Evolutionary conservation across 31 red algal species (phyloP).

Genomic region (Asparagopsis taxiformis): DNA sequence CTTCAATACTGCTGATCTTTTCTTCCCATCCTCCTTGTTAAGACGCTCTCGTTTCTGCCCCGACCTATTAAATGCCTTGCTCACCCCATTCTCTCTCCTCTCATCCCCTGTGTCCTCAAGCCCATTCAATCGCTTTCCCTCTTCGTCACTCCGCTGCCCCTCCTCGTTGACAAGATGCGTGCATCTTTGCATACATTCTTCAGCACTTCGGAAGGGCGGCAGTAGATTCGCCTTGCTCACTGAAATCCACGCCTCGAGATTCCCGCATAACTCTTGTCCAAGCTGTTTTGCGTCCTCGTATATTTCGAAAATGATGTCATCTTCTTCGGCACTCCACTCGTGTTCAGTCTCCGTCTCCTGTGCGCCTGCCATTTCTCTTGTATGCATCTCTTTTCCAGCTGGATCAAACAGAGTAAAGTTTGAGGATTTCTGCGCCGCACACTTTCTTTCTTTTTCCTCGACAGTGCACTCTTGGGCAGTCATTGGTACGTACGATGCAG

Average conservation of each 20-base stretch:
- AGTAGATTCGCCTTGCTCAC: neutral
- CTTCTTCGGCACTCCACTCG: neutral
- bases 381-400: no score
- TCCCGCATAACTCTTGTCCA: neutral
- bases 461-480: no score
- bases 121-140: neutral
- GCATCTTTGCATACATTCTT: no score
- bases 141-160: neutral
- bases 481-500: no score
- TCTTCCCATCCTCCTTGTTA: neutral
- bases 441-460: no score
- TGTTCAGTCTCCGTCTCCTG: no score
- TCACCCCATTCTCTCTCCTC: neutral
- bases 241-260: neutral
- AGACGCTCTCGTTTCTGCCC: neutral
- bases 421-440: no score
- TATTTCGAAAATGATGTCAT: neutral
- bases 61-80: no score
- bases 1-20: neutral
- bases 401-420: no score
- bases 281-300: neutral
- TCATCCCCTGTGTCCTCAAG: neutral
- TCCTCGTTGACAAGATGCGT: no score
- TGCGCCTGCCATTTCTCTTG: no score
- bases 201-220: constrained; percentile 1